phyloP scores from a whole-genome alignment of 2,329 filamentous ascomycete species.

The Aspergillus sojae region DNA sequence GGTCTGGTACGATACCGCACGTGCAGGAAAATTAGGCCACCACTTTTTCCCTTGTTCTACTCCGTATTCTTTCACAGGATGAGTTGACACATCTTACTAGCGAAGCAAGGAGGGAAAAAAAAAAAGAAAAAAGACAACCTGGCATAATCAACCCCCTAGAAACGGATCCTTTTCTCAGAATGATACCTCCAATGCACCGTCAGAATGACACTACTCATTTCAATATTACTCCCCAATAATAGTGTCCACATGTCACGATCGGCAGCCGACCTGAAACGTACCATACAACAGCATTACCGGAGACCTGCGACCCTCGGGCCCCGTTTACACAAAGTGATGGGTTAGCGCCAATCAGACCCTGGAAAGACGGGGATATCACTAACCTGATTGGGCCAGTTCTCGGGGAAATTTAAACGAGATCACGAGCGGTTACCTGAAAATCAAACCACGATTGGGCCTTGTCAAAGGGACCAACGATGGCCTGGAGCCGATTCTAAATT shows the following conservation, averaged over 20 bases:
- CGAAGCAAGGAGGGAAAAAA: background rate
- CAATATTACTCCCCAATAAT: background rate
- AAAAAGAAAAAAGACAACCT: background rate
- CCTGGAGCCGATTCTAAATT: background rate
- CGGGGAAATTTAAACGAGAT: slow-evolving; percentile 6
- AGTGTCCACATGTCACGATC: slow-evolving; percentile 2
- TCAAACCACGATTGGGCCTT: background rate
- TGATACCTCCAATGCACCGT: background rate
- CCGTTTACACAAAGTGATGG: slow-evolving; percentile 4
- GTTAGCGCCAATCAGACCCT: slow-evolving; percentile 3
- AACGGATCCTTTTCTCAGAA: background rate
- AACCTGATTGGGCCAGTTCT: slow-evolving; percentile 1
- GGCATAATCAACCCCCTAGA: background rate
- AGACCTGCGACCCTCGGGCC: slow-evolving; percentile 4
- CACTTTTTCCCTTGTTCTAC: background rate
- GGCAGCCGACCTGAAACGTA: slow-evolving; percentile 2
- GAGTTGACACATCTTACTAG: too few species aligned
- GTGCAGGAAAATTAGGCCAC: slow-evolving; percentile 1
- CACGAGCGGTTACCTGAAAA: background rate
- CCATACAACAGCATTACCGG: slow-evolving; percentile 2
- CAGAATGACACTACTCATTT: background rate
- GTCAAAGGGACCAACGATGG: background rate
- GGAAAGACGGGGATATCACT: background rate
- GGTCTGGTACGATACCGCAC: slow-evolving; percentile 2
- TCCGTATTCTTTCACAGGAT: background rate